These are phyloP conservation scores for Didymella segeticola DNA, from an alignment of 2,329 filamentous ascomycete genomes.

Conservation along the genomic window DNA sequence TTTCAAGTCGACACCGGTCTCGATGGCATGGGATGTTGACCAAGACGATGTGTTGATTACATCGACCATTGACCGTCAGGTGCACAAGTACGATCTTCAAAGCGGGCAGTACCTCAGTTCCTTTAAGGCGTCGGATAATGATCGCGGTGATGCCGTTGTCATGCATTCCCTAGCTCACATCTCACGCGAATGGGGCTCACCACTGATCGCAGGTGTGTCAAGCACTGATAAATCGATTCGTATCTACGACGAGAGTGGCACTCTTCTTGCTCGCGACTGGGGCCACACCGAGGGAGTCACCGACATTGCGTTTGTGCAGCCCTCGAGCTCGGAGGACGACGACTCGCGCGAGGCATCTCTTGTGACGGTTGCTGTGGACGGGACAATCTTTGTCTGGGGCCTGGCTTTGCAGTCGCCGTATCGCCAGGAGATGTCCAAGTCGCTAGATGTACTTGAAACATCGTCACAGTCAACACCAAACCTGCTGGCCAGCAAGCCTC, in stretches of 20 bases:
- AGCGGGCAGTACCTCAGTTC: constrained; percentile 73
- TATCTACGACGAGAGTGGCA: constrained; percentile 82
- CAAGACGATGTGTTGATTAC: constrained; percentile 63
- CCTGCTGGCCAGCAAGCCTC: constrained; percentile 62
- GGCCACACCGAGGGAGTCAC: constrained; percentile 95
- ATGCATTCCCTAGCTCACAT: constrained; percentile 76
- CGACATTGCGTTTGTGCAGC: constrained; percentile 69
- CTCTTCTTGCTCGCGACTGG: constrained; percentile 86
- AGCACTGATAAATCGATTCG: constrained; percentile 95
- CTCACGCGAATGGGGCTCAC: constrained; percentile 63
- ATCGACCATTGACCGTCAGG: constrained; percentile 67
- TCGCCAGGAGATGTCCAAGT: constrained; percentile 44
- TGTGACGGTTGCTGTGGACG: constrained; percentile 58
- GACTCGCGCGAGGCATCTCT: constrained; percentile 58
- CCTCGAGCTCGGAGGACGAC: constrained; percentile 50
- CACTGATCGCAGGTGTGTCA: constrained; percentile 83
- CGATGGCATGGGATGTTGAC: constrained; percentile 75
- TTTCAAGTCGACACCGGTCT: constrained; percentile 84
- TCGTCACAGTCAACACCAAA: constrained; percentile 43
- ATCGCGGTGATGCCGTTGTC: constrained; percentile 80
- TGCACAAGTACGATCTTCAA: constrained; percentile 66
- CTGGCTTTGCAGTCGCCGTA: constrained; percentile 38
- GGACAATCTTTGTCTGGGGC: constrained; percentile 59
- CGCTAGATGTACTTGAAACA: constrained; percentile 46
- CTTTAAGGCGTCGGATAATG: constrained; percentile 85